phyloP scores from a whole-genome alignment of 495 filamentous ascomycete genomes.

The Tuber indicum region DNA sequence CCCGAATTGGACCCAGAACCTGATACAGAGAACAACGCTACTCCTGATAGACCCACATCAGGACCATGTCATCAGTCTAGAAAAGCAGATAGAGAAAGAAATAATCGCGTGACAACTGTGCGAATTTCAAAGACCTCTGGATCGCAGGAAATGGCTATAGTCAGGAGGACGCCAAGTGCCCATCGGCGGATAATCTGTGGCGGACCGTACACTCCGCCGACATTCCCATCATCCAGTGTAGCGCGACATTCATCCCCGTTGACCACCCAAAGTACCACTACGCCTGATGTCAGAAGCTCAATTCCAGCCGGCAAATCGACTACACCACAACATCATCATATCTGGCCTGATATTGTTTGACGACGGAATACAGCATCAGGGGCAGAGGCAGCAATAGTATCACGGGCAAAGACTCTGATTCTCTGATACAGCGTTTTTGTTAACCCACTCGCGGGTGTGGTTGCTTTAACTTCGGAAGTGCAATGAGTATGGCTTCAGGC shows the following conservation, averaged over 20 bases:
- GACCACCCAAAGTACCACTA: background rate
- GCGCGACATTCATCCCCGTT: background rate
- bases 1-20: too few relatives aligned
- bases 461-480: background rate
- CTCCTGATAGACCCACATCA: too few relatives aligned
- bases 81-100: too few relatives aligned
- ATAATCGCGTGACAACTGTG: too few relatives aligned
- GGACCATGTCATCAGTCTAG: too few relatives aligned
- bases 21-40: background rate
- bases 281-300: background rate
- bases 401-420: background rate
- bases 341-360: background rate
- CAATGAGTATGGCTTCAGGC: background rate
- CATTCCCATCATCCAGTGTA: background rate
- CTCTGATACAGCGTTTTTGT: background rate
- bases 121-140: too few relatives aligned
- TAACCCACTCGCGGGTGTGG: background rate
- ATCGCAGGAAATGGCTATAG: too few relatives aligned
- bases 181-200: too few relatives aligned
- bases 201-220: too few relatives aligned
- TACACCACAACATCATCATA: background rate
- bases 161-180: too few relatives aligned
- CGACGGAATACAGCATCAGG: background rate
- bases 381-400: background rate
- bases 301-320: background rate